phyloP scores from a whole-genome alignment of 2,329 filamentous ascomycete genomes.

The Beauveria pseudobassiana region DNA sequence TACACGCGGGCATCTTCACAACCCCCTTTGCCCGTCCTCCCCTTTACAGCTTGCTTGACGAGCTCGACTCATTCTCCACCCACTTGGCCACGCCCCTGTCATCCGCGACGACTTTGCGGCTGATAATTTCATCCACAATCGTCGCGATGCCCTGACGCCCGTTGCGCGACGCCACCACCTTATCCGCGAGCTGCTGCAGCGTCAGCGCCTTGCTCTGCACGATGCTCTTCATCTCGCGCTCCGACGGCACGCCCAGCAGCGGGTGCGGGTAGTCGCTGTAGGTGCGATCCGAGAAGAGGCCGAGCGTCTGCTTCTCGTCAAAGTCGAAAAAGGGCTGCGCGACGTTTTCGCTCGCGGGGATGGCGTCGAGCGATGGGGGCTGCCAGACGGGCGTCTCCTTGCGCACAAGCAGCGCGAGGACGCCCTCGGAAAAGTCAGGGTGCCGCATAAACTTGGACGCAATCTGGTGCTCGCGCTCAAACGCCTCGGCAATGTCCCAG shows the following conservation, averaged over 20 bases:
- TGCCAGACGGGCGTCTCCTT: constrained; percentile 69
- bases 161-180: constrained; percentile 52
- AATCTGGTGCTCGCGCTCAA: constrained; percentile 78
- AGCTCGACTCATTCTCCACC: constrained; percentile 22
- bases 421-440: constrained; percentile 86
- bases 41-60: constrained; percentile 26
- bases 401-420: constrained; percentile 70
- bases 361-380: constrained; percentile 63
- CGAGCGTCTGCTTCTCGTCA: constrained; percentile 38
- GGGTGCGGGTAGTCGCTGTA: constrained; percentile 69
- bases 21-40: neutral
- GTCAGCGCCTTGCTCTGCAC: constrained; percentile 34
- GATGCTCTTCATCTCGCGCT: constrained; percentile 48
- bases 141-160: constrained; percentile 62
- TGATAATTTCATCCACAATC: constrained; percentile 62
- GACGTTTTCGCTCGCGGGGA: constrained; percentile 48
- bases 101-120: constrained; percentile 49
- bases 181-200: constrained; percentile 52
- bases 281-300: constrained; percentile 53
- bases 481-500: constrained; percentile 81
- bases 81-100: constrained; percentile 36
- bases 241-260: constrained; percentile 64
- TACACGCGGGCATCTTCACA: constrained; percentile 5
- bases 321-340: constrained; percentile 61
- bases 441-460: constrained; percentile 83